Conservation (phyloP, 2,329 filamentous ascomycete genomes). For the Penicillium polonicum region DNA sequence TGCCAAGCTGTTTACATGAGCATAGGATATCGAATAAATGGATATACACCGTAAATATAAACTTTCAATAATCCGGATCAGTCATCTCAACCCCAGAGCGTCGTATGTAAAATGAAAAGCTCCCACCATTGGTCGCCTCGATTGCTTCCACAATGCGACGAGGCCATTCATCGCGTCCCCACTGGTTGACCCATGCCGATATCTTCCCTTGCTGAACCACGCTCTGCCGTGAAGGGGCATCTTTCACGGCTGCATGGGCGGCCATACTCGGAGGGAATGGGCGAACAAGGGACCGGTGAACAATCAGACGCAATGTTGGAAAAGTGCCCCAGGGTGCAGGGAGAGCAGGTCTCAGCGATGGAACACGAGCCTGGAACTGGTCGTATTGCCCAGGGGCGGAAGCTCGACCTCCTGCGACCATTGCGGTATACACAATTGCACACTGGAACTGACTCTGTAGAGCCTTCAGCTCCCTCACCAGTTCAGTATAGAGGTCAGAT, state of each 20-base stretch:
- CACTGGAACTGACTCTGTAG: slow-evolving; percentile 42
- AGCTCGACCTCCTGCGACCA: slow-evolving; percentile 19
- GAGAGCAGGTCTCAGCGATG: slow-evolving; percentile 36
- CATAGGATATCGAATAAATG: background rate
- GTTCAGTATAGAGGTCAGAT: slow-evolving; percentile 31
- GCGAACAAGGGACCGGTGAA: slow-evolving; percentile 36
- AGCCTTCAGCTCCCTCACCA: slow-evolving; percentile 33
- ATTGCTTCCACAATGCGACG: slow-evolving; percentile 30
- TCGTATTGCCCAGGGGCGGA: slow-evolving; percentile 21
- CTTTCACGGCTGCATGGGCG: slow-evolving; percentile 33
- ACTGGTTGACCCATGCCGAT: slow-evolving; percentile 39
- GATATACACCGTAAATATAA: background rate
- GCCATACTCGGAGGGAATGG: slow-evolving; percentile 38
- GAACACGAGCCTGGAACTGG: slow-evolving; percentile 14
- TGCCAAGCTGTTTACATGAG: slow-evolving; percentile 50
- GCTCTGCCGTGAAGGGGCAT: slow-evolving; percentile 37
- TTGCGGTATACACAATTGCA: slow-evolving; percentile 41
- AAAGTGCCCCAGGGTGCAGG: slow-evolving; percentile 43
- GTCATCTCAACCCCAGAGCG: slow-evolving; percentile 27
- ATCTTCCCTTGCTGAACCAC: slow-evolving; percentile 37
- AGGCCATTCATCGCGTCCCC: slow-evolving; percentile 39
- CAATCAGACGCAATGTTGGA: slow-evolving; percentile 39
- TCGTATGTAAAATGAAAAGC: slow-evolving; percentile 33
- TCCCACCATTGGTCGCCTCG: slow-evolving; percentile 29
- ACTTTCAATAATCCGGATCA: background rate